These are phyloP conservation scores for Cryptosporidium ubiquitum DNA, from an alignment of 169 alveolate genomes.

Conservation along the genomic window DNA sequence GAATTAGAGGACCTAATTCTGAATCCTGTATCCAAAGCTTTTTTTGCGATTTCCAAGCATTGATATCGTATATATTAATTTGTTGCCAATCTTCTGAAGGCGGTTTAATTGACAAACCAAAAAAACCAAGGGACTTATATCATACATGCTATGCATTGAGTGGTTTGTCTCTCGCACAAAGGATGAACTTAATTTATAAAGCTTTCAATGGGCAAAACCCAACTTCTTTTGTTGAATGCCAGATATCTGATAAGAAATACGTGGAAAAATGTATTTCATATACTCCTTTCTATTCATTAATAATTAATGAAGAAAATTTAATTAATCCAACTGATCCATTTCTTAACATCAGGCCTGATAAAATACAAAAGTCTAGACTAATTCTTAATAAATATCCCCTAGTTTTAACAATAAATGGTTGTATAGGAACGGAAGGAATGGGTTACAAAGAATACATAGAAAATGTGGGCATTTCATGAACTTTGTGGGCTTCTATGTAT, in stretches of 20 bases:
- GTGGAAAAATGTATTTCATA: slow-evolving; percentile 6
- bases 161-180: slow-evolving; percentile 85
- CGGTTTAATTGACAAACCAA: slow-evolving; percentile 96
- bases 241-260: not conserved
- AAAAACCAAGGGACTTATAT: slow-evolving; percentile 92
- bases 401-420: slow-evolving; percentile 15
- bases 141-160: slow-evolving; percentile 95
- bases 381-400: slow-evolving; percentile 18
- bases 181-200: slow-evolving; percentile 14
- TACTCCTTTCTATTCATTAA: slow-evolving; percentile 7
- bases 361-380: slow-evolving; percentile 32
- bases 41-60: slow-evolving; percentile 73
- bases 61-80: slow-evolving; percentile 74
- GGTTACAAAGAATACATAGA: slow-evolving; percentile 61
- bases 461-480: not conserved
- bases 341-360: slow-evolving; percentile 64
- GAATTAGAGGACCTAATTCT: slow-evolving; percentile 79
- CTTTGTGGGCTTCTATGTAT: not conserved
- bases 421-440: slow-evolving; percentile 44
- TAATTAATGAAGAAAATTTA: not conserved
- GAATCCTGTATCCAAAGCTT: slow-evolving; percentile 72
- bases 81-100: slow-evolving; percentile 81
- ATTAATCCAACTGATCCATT: slow-evolving; percentile 69
- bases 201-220: not conserved
- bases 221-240: not conserved